Base-by-base conservation (phyloP, 2,329 filamentous ascomycete genomes). In the Juglanconis oblonga region DNA sequence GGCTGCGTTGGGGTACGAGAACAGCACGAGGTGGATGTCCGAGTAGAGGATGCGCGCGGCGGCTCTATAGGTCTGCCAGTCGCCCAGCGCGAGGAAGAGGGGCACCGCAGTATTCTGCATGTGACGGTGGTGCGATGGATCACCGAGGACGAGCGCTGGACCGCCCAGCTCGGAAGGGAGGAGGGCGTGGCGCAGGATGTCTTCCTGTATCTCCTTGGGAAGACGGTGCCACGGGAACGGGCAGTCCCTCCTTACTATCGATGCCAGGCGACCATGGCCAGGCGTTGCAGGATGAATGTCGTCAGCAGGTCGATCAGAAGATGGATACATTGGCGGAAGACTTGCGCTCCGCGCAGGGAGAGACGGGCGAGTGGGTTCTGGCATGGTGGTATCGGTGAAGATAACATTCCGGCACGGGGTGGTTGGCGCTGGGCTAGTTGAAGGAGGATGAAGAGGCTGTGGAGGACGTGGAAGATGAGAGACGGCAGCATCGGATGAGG, bases 41-140 rank as follows among this genome's bases (percentile, higher is more conserved):
- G 24, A 38, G 55, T 62, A 62, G 42, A 62, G 44, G 33, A 62
- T 51, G 24, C 44, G 5, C 13, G 49, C 38, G 31, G 55, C 55
- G 14, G 44, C 17, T 14, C 10, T n/a, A 38, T 62, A 62, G 5
- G 47, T 47, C 8, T 24, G 4, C 55, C 59, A 58, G 29, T 52
- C 36, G 4, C 51, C 59, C 4, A 58, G 55, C n/a, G 51, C 52
- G 33, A 62, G 47, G 7, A 62, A 51, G 5, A 62, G 32, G 8
- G 59, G 59, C 17, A 62, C 29, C 17, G 52, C 55, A 35, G 31
- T n/a, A 10, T 40, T 17, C 17, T 33, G 10, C 5, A 62, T 32
- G 24, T 62, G 56, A 4, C 14, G 17, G 4, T 51, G 17, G 31
- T 58, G 55, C 14, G 33, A 48, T 9, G 45, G 11, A 1, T 58